Base-by-base conservation (phyloP, 192 early-diverging fungal species). In the Coemansia furcata region DNA sequence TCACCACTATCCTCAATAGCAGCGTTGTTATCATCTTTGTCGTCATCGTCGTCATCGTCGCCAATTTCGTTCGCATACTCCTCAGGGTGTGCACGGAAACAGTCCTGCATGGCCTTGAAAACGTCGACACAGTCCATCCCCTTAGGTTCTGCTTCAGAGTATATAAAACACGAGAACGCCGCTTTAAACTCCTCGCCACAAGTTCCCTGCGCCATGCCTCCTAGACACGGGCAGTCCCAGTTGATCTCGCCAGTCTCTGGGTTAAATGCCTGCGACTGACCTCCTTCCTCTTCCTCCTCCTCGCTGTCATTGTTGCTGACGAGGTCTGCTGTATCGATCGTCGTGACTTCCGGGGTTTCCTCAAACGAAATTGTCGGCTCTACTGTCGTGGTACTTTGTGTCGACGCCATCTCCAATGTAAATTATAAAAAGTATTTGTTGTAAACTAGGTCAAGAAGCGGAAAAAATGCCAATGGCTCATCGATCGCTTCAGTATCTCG, bases 121-220 rank as follows among this genome's bases (percentile, higher is more conserved):
- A 88, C 87, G 23, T 94, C 93, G 33, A 99, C 84, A 67, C 97
- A 99, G 79, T 99, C 96, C 30, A 92, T 87, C n/a, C 97, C 97
- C 80, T 99, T 96, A 35, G 96, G 97, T 58, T 98, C 96, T 40
- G 89, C 90, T 38, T 85, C 90, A 3, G 93, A 95, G 69, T 92
- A 94, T 29, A 97, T 93, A 88, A 97, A 99, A 76, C 97, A 99
- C 8, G 94, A 94, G 66, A 99, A 99, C 15, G 96, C 95, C 6
- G 86, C 89, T 74, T 97, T 97, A 86, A 99, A 99, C 65, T 89
- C 79, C 66, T 98, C 96, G 26, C 95, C 97, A 76, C 97, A 99
- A n/a, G 97, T 93, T 14, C 94, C 93, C 32, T 94, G 85, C 11
- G 93, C 94, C 97, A 99, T 99, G 37, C 88, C 89, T 38, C 91